Evolutionary conservation across 768 basidiomycete genomes (phyloP).

Genomic region (Leccinum aurantiacum): DNA sequence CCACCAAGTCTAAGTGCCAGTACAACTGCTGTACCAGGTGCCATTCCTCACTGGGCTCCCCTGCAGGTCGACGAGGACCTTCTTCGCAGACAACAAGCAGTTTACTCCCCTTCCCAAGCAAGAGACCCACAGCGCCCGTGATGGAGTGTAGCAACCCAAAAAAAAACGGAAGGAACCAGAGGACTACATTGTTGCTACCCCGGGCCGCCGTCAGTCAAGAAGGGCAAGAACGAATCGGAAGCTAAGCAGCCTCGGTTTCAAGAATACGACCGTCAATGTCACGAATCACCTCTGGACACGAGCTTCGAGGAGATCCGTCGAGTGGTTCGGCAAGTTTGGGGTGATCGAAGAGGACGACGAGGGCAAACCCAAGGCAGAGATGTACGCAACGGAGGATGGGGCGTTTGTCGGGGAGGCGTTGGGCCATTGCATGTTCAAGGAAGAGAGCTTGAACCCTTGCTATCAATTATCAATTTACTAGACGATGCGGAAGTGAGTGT

Average conservation of each 20-base stretch:
- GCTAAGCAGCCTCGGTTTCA: slow-evolving; percentile 58
- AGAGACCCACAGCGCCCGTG: too few species aligned
- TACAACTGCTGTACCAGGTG: neutral
- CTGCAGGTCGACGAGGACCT: slow-evolving; percentile 83
- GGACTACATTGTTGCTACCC: slow-evolving; percentile 63
- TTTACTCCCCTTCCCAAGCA: slow-evolving; percentile 64
- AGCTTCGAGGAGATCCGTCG: slow-evolving; percentile 61
- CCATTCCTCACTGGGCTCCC: neutral
- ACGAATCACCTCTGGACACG: slow-evolving; percentile 73
- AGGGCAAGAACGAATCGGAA: slow-evolving; percentile 55
- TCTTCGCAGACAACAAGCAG: slow-evolving; percentile 87
- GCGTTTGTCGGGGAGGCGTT: too few species aligned
- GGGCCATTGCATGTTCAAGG: too few species aligned
- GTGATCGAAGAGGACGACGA: slow-evolving; percentile 90
- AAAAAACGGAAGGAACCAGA: slow-evolving; percentile 66
- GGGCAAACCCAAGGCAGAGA: slow-evolving; percentile 89
- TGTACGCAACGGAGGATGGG: slow-evolving; percentile 85
- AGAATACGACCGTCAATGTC: slow-evolving; percentile 92
- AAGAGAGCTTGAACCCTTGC: too few species aligned
- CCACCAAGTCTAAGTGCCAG: slow-evolving; percentile 55
- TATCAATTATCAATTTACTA: too few species aligned
- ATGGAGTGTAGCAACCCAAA: too few species aligned
- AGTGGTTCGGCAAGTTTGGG: slow-evolving; percentile 39
- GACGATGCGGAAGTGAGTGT: too few species aligned
- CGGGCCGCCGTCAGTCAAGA: slow-evolving; percentile 59